These are phyloP conservation scores for Pythium phragmiticola DNA, from an alignment of 352 stramenopile species.

Conservation along the genomic window DNA sequence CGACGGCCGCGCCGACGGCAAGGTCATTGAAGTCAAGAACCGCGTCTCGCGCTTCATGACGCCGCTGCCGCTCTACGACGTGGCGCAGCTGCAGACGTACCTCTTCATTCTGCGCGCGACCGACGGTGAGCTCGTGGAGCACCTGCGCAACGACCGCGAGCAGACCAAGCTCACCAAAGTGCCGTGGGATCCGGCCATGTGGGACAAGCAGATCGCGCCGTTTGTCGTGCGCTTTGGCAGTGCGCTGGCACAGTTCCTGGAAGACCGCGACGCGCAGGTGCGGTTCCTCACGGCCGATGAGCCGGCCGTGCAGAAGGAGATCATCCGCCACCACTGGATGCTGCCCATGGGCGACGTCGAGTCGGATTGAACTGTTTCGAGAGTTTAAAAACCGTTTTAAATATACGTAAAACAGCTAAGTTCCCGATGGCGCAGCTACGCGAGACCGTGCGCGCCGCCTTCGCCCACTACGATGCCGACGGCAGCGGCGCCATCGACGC, in stretches of 20 bases:
- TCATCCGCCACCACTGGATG: conserved; percentile 73
- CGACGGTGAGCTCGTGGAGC: conserved; percentile 81
- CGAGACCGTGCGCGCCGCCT: conserved; percentile 54
- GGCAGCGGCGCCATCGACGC: conserved; percentile 52
- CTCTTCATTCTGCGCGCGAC: conserved; percentile 66
- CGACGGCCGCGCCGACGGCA: conserved; percentile 70
- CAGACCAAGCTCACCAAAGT: conserved; percentile 73
- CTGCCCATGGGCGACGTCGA: conserved; percentile 17
- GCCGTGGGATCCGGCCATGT: conserved; percentile 64
- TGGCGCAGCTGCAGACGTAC: conserved; percentile 85
- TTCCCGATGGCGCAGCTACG: conserved; percentile 36
- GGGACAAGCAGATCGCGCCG: conserved; percentile 61
- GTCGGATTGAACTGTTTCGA: background rate
- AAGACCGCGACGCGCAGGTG: conserved; percentile 48
- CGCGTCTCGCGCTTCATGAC: conserved; percentile 64
- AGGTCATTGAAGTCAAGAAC: conserved; percentile 88
- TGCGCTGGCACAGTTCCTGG: conserved; percentile 75
- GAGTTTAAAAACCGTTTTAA: background rate
- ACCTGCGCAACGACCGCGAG: conserved; percentile 53
- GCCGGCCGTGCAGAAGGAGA: conserved; percentile 51
- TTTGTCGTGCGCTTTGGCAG: conserved; percentile 68
- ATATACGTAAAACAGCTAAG: background rate
- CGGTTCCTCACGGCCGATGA: conserved; percentile 48
- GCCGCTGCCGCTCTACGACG: conserved; percentile 76
- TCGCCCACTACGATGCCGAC: conserved; percentile 61